A percentile compares a stretch with the other conserved stretches of the same genome.
Conservation (phyloP, 176 grass and related monocot species). For the Tillandsia fasciculata region DNA sequence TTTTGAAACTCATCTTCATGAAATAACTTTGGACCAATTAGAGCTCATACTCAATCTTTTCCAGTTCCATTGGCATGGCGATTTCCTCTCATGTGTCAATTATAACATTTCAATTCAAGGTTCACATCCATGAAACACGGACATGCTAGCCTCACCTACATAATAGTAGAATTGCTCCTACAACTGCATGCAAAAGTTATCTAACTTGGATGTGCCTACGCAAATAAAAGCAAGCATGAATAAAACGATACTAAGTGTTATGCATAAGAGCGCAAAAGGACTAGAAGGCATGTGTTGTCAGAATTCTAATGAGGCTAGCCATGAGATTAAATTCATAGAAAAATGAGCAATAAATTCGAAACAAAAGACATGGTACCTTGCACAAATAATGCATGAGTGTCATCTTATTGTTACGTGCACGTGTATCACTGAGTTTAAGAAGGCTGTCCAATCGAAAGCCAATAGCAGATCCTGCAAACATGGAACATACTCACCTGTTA, state of each 20-base stretch:
- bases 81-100: not conserved
- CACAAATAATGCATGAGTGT: conserved; percentile 98
- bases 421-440: conserved; percentile 81
- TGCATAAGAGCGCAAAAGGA: not conserved
- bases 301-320: not conserved
- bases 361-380: conserved; percentile 44
- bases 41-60: not conserved
- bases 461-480: conserved; percentile 73
- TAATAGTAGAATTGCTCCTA: not conserved
- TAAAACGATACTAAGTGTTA: not conserved
- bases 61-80: not conserved
- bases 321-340: not conserved
- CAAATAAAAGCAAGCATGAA: not conserved
- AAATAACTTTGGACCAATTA: not conserved
- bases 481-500: not conserved
- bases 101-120: not conserved
- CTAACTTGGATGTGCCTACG: not conserved
- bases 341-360: not conserved
- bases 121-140: not conserved
- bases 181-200: not conserved
- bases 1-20: not conserved
- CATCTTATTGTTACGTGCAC: conserved; percentile 81
- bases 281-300: not conserved
- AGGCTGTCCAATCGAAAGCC: conserved; percentile 97
- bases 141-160: not conserved